phyloP scores from a whole-genome alignment of 345 rosid genomes.

The Carallia pectinifolia region DNA sequence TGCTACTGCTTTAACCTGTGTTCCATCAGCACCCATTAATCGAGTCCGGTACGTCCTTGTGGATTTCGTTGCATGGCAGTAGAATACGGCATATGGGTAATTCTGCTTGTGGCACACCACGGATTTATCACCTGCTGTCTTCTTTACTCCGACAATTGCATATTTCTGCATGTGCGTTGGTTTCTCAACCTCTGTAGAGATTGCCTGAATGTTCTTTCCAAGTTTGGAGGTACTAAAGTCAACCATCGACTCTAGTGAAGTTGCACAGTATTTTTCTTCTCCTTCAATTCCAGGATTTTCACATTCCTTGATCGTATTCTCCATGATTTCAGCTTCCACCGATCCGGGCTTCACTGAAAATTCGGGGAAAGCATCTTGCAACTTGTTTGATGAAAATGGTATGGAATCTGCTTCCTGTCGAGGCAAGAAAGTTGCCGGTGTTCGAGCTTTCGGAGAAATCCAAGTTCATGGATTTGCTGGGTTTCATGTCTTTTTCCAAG shows the following conservation, averaged over 20 bases:
- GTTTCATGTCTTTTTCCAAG: conserved; percentile 71
- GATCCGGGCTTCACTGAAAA: conserved; percentile 62
- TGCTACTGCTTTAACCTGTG: background rate
- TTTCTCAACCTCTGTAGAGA: conserved; percentile 3
- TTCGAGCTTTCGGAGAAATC: conserved; percentile 49
- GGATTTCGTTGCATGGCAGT: conserved; percentile 7
- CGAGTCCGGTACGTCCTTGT: conserved; percentile 8
- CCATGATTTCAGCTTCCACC: conserved; percentile 58
- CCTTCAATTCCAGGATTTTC: conserved; percentile 16
- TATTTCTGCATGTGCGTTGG: conserved; percentile 1
- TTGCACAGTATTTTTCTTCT: conserved; percentile 21
- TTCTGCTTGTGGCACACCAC: conserved; percentile 15
- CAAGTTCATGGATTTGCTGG: conserved; percentile 52
- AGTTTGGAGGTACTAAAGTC: conserved; percentile 3
- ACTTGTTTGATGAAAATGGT: conserved; percentile 63
- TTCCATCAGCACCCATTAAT: conserved; percentile 12
- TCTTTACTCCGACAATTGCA: background rate
- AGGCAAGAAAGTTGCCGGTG: conserved; percentile 54
- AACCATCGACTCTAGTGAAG: conserved; percentile 18
- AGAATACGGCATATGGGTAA: conserved; percentile 16
- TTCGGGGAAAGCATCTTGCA: conserved; percentile 46
- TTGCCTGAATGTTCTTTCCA: background rate
- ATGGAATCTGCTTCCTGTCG: conserved; percentile 55
- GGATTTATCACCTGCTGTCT: background rate
- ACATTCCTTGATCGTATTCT: conserved; percentile 21